Evolutionary conservation across 768 basidiomycete genomes (phyloP).

Genomic region (Symmetrospora coprosmae): DNA sequence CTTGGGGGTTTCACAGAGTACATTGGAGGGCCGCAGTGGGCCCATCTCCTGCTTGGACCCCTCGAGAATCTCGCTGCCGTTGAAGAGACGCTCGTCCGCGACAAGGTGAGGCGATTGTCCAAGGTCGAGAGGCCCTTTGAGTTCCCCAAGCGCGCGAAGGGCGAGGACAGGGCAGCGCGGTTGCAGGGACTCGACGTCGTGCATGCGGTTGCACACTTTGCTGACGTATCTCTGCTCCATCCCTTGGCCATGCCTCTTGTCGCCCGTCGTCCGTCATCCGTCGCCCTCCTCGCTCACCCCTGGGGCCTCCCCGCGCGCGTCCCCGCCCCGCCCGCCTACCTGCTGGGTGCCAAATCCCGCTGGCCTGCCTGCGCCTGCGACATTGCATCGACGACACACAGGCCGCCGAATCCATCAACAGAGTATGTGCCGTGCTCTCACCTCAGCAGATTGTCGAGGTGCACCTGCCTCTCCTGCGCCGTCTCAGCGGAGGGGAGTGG

Average conservation of each 20-base stretch:
- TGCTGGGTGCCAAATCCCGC: no score
- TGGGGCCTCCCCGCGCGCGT: background rate
- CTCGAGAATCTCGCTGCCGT: slow-evolving; percentile 90
- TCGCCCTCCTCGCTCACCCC: background rate
- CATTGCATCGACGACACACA: no score
- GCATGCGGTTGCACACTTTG: background rate
- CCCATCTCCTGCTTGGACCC: slow-evolving; percentile 75
- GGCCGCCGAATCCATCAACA: slow-evolving; percentile 92
- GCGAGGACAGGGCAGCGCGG: no score
- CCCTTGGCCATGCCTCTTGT: no score
- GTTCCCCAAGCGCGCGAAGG: background rate
- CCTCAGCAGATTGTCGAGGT: slow-evolving; percentile 68
- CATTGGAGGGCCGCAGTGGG: slow-evolving; percentile 73
- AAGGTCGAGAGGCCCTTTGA: no score
- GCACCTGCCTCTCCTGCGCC: slow-evolving; percentile 79
- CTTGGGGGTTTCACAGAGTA: slow-evolving; percentile 89
- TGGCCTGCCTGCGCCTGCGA: no score
- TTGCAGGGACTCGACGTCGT: no score
- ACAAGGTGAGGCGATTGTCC: slow-evolving; percentile 77
- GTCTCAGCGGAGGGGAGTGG: slow-evolving; percentile 89
- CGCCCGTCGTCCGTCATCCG: no score
- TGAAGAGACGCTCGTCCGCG: slow-evolving; percentile 92
- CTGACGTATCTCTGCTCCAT: background rate
- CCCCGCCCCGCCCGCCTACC: background rate
- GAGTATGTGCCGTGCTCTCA: slow-evolving; percentile 64